Conservation (phyloP, 495 filamentous ascomycete species). For the Daldinia grandis region DNA sequence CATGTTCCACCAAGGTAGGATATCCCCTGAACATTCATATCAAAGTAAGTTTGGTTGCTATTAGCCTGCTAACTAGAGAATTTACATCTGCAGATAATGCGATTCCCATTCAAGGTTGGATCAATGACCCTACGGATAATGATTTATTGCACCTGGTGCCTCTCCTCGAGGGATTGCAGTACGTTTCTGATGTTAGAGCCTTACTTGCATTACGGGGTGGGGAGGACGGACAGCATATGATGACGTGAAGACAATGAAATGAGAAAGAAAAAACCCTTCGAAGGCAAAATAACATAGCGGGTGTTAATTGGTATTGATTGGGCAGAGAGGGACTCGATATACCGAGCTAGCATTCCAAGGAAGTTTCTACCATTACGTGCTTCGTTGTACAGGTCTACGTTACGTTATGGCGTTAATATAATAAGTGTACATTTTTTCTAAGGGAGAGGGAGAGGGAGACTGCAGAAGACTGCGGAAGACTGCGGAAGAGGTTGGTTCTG, state of each 20-base stretch:
- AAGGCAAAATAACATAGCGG: slow-evolving; percentile 33
- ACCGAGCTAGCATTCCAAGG: slow-evolving; percentile 32
- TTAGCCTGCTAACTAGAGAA: slow-evolving; percentile 26
- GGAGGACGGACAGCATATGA: slow-evolving; percentile 68
- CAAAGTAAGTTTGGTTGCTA: slow-evolving; percentile 10
- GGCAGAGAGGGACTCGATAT: slow-evolving; percentile 28
- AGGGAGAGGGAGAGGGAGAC: slow-evolving; percentile 1
- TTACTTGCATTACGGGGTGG: slow-evolving; percentile 87
- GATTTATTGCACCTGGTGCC: slow-evolving; percentile 91
- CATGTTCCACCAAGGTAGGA: slow-evolving; percentile 94
- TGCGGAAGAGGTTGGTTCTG: background rate
- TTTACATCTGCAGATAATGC: slow-evolving; percentile 75
- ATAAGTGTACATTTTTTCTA: slow-evolving; percentile 31
- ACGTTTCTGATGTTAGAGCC: slow-evolving; percentile 93
- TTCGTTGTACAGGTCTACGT: slow-evolving; percentile 26
- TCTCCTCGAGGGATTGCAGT: slow-evolving; percentile 93
- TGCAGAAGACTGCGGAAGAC: background rate
- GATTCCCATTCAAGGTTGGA: slow-evolving; percentile 93
- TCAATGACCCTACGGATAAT: slow-evolving; percentile 88
- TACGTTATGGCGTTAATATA: slow-evolving; percentile 29
- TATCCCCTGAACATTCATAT: slow-evolving; percentile 11
- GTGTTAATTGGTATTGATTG: slow-evolving; percentile 38
- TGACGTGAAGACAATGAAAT: slow-evolving; percentile 39
- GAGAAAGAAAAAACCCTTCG: slow-evolving; percentile 13
- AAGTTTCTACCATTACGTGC: slow-evolving; percentile 21